phyloP scores from a whole-genome alignment of 2,329 filamentous ascomycete species.

The Lecanicillium sp. region DNA sequence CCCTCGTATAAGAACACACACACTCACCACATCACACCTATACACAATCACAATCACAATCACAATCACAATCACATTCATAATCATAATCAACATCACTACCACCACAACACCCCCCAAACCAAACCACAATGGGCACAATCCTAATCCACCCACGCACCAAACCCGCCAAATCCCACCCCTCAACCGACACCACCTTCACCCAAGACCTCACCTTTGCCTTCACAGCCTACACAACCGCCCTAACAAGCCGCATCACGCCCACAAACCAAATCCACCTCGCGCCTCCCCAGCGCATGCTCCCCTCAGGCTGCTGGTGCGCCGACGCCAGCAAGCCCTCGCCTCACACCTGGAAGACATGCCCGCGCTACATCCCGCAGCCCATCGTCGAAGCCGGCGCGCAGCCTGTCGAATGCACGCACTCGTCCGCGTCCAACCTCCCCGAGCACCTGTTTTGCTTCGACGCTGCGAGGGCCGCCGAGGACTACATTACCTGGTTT shows the following conservation, averaged over 20 bases:
- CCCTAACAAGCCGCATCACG: background rate
- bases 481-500: slow-evolving; percentile 8
- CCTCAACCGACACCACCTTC: background rate
- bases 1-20: too few relatives aligned
- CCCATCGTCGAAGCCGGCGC: background rate
- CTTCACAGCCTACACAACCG: background rate
- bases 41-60: too few relatives aligned
- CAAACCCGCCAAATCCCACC: too few relatives aligned
- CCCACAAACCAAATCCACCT: slow-evolving; percentile 3
- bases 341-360: slow-evolving; percentile 7
- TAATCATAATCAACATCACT: too few relatives aligned
- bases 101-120: too few relatives aligned
- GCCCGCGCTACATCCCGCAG: slow-evolving; percentile 4
- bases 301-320: slow-evolving; percentile 9
- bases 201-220: background rate
- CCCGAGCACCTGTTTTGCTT: slow-evolving; percentile 9
- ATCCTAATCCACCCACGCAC: too few relatives aligned
- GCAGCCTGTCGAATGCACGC: background rate
- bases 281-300: background rate
- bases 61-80: too few relatives aligned
- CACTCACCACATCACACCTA: too few relatives aligned
- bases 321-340: slow-evolving; percentile 1
- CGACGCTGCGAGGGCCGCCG: slow-evolving; percentile 3
- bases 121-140: too few relatives aligned
- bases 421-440: background rate